Evolutionary conservation across 202 grass and related monocot genomes (phyloP).

Genomic region (Cymbopogon flexuosus): DNA sequence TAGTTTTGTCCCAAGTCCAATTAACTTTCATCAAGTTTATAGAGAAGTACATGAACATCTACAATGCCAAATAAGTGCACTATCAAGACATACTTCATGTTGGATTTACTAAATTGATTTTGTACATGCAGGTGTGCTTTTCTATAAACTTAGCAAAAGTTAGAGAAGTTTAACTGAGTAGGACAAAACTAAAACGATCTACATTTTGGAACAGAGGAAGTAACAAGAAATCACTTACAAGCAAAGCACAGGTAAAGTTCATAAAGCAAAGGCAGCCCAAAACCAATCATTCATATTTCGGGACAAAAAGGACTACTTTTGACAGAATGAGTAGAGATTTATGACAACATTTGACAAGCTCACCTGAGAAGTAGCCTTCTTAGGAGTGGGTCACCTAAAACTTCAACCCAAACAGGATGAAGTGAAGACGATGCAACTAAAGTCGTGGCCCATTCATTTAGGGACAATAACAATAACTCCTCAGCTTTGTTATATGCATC

Average conservation of each 20-base stretch:
- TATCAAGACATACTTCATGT: neutral
- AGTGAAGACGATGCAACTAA: constrained; percentile 61
- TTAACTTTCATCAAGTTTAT: neutral
- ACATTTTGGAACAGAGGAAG: neutral
- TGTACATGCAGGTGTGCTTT: neutral
- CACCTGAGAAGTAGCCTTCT: constrained; percentile 83
- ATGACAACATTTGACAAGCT: constrained; percentile 3
- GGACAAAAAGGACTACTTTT: neutral
- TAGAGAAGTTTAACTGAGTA: neutral
- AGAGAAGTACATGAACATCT: neutral
- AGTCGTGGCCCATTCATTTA: constrained; percentile 61
- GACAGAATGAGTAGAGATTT: neutral
- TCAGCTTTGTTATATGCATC: constrained; percentile 75
- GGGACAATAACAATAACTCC: constrained; percentile 53
- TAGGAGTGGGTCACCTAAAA: constrained; percentile 76
- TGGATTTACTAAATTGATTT: neutral
- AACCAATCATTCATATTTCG: neutral
- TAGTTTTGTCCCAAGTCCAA: neutral
- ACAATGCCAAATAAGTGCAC: neutral
- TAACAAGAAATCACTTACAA: neutral
- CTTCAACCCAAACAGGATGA: constrained; percentile 87
- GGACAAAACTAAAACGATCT: neutral
- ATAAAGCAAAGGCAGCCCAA: neutral
- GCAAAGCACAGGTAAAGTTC: neutral
- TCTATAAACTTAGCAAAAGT: neutral